Base-by-base conservation (phyloP, 306 rosid species). In the Fragaria nilgerrensis region DNA sequence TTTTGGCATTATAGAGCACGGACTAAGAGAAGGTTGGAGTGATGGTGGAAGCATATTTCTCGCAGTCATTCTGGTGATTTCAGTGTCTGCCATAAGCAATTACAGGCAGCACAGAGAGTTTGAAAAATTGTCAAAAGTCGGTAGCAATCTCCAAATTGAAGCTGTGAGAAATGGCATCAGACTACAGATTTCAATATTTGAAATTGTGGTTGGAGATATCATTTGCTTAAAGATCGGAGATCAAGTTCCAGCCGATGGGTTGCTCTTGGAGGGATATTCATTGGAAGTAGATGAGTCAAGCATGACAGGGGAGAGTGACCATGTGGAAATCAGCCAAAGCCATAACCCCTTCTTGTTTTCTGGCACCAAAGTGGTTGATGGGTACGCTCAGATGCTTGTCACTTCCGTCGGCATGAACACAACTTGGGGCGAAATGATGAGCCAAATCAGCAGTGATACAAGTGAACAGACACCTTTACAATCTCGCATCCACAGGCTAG, bases 261-360 rank as follows among this genome's bases (percentile, higher is more conserved):
- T 87, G 73, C 70, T 87, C 69, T 41, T 84, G 48, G 68, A 70
- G 0, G 90, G 88, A 2, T 71, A 84, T 67, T 84, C 88, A 0
- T 43, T 87, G 7, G 77, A 75, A 55, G 76, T 87, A 6, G 90
- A 87, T 7, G 90, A 87, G 55, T 82, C 90, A 1, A 84, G 88
- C 76, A 84, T 87, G 88, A 87, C 90, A 7, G 90, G 88, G 12
- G 90, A 87, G 59, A 79, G 86, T 27, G 84, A 82, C 8, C 88
- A 77, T 5, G 88, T 78, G 0, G 82, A 75, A 22, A 74, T 82
- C 61, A 53, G n/a, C 27, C 61, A 20, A 10, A 75, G 74, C 45
- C 49, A 68, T 0, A 72, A 81, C 39, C 91, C 89, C 1, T 87
- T 87, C 39, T 48, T 87, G 72, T 61, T 81, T 15, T 83, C 89